Conservation (phyloP, 495 filamentous ascomycete genomes). For the Margaritispora aquatica region DNA sequence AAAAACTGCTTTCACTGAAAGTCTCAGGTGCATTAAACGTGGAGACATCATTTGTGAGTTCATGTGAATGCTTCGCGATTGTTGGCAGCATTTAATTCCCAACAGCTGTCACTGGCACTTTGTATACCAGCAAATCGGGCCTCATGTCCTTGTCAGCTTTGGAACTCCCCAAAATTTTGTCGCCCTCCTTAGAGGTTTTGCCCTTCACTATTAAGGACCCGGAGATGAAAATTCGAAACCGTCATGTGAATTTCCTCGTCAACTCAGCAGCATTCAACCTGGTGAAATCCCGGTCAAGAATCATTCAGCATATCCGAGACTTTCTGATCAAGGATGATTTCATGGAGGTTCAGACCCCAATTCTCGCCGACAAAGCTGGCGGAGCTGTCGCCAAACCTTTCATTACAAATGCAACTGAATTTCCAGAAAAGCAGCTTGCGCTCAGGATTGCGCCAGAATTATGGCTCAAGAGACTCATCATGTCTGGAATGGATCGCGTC, state of each 20-base stretch:
- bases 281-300: conserved; percentile 63
- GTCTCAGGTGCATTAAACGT: conserved; percentile 51
- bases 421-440: conserved; percentile 59
- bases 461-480: conserved; percentile 87
- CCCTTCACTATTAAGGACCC: conserved; percentile 58
- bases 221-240: conserved; percentile 59
- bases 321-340: conserved; percentile 68
- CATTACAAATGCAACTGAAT: conserved; percentile 63
- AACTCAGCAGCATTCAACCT: conserved; percentile 59
- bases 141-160: conserved; percentile 70
- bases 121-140: conserved; percentile 62
- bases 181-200: conserved; percentile 69
- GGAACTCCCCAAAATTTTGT: conserved; percentile 60
- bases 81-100: conserved; percentile 9
- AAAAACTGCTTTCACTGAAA: conserved; percentile 48
- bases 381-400: conserved; percentile 87
- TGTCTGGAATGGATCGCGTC: conserved; percentile 82
- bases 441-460: conserved; percentile 89
- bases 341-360: conserved; percentile 84
- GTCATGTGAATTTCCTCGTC: conserved; percentile 77
- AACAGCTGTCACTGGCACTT: conserved; percentile 60
- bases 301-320: conserved; percentile 67
- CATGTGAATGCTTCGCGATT: neutral
- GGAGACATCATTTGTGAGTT: conserved; percentile 75
- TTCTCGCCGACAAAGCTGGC: conserved; percentile 67